Evolutionary conservation across 768 basidiomycete species (phyloP).

Genomic region (Kwoniella botswanensis): DNA sequence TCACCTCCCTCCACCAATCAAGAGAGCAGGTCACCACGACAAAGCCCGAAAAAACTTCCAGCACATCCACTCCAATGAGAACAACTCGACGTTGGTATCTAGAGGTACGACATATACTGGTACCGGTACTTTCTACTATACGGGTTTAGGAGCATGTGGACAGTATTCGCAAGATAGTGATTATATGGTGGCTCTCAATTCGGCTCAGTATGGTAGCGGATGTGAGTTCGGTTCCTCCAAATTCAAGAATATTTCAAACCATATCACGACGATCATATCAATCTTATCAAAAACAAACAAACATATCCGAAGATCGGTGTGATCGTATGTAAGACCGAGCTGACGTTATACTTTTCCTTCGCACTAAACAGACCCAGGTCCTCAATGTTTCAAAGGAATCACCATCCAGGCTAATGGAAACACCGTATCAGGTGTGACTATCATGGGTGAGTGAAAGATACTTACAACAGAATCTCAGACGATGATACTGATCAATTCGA

Average conservation of each 20-base stretch:
- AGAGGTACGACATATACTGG: slow-evolving; percentile 24
- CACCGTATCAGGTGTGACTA: slow-evolving; percentile 41
- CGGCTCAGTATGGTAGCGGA: slow-evolving; percentile 48
- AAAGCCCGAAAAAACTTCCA: slow-evolving; percentile 19
- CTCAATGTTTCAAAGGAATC: slow-evolving; percentile 53
- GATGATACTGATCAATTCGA: too few relatives aligned
- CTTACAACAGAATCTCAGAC: too few relatives aligned
- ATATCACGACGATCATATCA: neutral
- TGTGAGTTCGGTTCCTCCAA: slow-evolving; percentile 30
- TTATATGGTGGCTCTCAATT: slow-evolving; percentile 49
- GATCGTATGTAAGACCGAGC: neutral
- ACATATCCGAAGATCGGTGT: too few relatives aligned
- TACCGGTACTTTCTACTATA: slow-evolving; percentile 27
- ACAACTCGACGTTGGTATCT: slow-evolving; percentile 23
- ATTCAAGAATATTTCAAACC: neutral
- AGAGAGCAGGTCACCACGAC: slow-evolving; percentile 15
- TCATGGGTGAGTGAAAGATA: slow-evolving; percentile 33
- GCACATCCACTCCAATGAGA: slow-evolving; percentile 10
- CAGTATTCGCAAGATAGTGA: slow-evolving; percentile 42
- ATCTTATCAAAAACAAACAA: too few relatives aligned
- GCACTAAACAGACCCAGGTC: slow-evolving; percentile 40
- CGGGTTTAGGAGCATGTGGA: slow-evolving; percentile 34
- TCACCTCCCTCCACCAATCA: slow-evolving; percentile 25
- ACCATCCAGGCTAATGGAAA: slow-evolving; percentile 46
- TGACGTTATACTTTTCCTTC: neutral